Base-by-base conservation (phyloP, 257 asterid genomes). In the Nicotiana tomentosiformis region DNA sequence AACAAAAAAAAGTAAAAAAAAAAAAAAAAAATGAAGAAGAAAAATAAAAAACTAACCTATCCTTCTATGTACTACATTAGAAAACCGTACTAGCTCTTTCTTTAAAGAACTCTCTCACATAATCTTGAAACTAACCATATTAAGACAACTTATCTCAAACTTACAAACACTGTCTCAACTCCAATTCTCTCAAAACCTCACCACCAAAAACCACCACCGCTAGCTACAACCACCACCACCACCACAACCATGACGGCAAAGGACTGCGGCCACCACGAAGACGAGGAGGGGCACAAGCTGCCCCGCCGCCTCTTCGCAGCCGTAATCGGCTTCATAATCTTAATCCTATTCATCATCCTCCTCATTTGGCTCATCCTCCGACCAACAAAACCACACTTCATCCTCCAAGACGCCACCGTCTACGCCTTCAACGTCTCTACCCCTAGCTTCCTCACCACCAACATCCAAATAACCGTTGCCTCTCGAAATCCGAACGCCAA, bases 361-460 rank as follows among this genome's bases (percentile, higher is more conserved):
- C 88, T 93, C 0, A 39, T 90, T 0, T 95, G 85, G 87, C 93
- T 92, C 82, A 88, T 95, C 88, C 93, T 89, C 86, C 95, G 90
- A 43, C 97, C 97, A 7, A 14, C 93, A 17, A 95, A 93, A 15
- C 97, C 97, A 2, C 91, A 77, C 1, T 89, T 93, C 90, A 35
- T 86, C 89, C 96, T 91, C 87, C 94, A 90, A 46, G 98, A 93
- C 81, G 93, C 90, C 84, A 89, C 96, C 64, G 81, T 93, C 29
- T 88, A 88, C 88, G 89, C 91, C 80, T 89, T 92, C 90, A 93
- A 92, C 91, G 62, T 91, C 81, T 86, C 97, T 7, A 2, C 89
- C 10, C 89, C 93, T 2, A 89, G 80, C 62, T 43, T 86, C 81
- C 96, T 92, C 83, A 84, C 97, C 16, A 66, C 95, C 78, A 83